These are phyloP conservation scores for Biscogniauxia mediterranea DNA, from an alignment of 2,329 filamentous ascomycete genomes.

Conservation along the genomic window DNA sequence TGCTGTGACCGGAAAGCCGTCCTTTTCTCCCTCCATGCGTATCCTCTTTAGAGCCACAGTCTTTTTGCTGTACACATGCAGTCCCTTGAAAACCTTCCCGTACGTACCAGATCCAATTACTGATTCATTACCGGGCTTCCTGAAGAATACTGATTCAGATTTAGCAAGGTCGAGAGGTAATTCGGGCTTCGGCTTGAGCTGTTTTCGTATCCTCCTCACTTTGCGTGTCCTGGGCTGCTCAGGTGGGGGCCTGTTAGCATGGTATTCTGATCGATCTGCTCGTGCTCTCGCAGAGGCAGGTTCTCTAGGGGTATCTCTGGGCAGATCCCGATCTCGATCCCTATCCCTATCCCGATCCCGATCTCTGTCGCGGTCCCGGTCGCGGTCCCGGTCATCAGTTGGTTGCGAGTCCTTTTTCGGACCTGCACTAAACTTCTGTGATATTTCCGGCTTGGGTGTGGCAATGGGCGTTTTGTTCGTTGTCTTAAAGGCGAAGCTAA, in stretches of 20 bases:
- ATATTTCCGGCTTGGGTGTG: slow-evolving; percentile 63
- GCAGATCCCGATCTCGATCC: slow-evolving; percentile 20
- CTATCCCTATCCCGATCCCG: too few species aligned
- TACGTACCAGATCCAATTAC: slow-evolving; percentile 95
- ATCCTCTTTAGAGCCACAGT: slow-evolving; percentile 87
- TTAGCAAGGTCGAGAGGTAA: slow-evolving; percentile 69
- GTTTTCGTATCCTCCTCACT: slow-evolving; percentile 67
- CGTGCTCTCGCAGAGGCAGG: slow-evolving; percentile 33
- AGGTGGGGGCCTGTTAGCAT: slow-evolving; percentile 28
- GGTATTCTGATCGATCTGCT: slow-evolving; percentile 29
- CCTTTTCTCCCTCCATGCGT: slow-evolving; percentile 87
- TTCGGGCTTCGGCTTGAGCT: slow-evolving; percentile 68
- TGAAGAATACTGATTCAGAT: slow-evolving; percentile 88
- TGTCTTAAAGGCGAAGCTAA: slow-evolving; percentile 91
- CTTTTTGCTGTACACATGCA: slow-evolving; percentile 85
- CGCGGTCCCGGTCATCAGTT: slow-evolving; percentile 35
- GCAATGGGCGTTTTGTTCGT: slow-evolving; percentile 58
- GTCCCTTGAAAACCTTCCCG: slow-evolving; percentile 91
- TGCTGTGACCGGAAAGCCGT: slow-evolving; percentile 88
- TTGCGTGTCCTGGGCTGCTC: slow-evolving; percentile 55
- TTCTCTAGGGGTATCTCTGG: slow-evolving; percentile 31
- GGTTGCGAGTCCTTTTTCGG: slow-evolving; percentile 46
- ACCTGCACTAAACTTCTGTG: slow-evolving; percentile 65
- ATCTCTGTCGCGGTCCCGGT: too few species aligned
- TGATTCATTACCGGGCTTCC: slow-evolving; percentile 96